Evolutionary conservation across 2,329 filamentous ascomycete genomes (phyloP).

Genomic region (Claviceps capensis): DNA sequence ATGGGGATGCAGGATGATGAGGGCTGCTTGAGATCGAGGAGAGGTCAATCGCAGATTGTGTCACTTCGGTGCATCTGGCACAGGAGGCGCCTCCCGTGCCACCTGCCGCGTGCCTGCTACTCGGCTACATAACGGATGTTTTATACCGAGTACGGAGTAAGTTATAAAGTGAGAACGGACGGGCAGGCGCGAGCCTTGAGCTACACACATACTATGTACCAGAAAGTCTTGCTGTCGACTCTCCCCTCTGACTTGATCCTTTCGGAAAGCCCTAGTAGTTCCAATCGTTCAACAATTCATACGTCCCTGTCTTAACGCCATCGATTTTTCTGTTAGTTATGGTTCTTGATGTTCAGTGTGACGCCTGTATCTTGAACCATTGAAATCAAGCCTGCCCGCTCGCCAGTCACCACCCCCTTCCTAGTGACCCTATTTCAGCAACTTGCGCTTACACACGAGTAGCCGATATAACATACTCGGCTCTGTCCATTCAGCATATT

Average conservation of each 20-base stretch:
- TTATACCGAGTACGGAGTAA: neutral
- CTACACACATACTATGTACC: neutral
- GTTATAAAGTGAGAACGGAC: neutral
- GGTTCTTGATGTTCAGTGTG: neutral
- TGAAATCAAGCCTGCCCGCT: neutral
- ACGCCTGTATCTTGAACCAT: neutral
- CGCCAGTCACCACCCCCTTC: neutral
- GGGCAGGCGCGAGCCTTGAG: neutral
- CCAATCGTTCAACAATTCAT: neutral
- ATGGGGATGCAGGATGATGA: neutral
- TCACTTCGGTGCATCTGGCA: neutral
- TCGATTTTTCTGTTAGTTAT: neutral
- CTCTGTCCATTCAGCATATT: neutral
- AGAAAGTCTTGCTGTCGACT: neutral
- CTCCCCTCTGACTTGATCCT: neutral
- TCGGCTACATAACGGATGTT: neutral
- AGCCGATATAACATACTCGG: neutral
- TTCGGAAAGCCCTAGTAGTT: neutral
- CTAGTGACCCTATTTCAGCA: neutral
- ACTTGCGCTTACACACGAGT: neutral
- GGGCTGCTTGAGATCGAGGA: neutral
- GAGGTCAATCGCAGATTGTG: neutral
- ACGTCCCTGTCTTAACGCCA: too few relatives aligned
- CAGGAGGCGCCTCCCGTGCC: neutral
- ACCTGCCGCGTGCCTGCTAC: neutral